A percentile compares a stretch with the other conserved stretches of the same genome.
These are phyloP conservation scores for Centella asiatica DNA, from an alignment of 129 eudicot genomes.

Conservation along the genomic window DNA sequence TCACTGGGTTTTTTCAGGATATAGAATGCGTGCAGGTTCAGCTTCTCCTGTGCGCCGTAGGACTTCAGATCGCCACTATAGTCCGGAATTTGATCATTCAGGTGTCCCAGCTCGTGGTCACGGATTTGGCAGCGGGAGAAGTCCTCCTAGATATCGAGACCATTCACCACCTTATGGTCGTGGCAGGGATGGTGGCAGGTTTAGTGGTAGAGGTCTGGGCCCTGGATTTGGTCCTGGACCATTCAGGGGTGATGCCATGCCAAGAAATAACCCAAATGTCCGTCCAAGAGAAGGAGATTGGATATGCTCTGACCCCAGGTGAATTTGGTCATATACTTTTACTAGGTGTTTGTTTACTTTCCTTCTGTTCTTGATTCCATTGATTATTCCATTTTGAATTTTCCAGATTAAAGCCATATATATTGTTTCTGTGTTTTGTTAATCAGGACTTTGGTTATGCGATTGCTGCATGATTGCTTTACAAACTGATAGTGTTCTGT, in stretches of 20 bases:
- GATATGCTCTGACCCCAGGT: conserved; percentile 87
- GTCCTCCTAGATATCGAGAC: conserved; percentile 60
- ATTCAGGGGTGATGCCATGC: conserved; percentile 40
- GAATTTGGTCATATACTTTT: conserved; percentile 17
- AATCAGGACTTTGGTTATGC: not conserved
- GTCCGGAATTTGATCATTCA: conserved; percentile 62
- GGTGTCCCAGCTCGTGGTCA: conserved; percentile 52
- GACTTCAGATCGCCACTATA: conserved; percentile 55
- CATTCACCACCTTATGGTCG: conserved; percentile 68
- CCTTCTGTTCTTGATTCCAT: not conserved
- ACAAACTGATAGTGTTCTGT: too few species aligned
- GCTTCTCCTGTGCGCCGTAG: conserved; percentile 79
- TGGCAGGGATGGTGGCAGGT: conserved; percentile 68
- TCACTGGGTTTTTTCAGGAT: conserved; percentile 77
- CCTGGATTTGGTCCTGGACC: conserved; percentile 48
- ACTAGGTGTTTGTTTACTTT: not conserved
- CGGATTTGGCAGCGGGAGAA: conserved; percentile 78
- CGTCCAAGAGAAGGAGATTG: conserved; percentile 98
- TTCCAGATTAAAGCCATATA: not conserved
- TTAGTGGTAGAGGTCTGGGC: conserved; percentile 52
- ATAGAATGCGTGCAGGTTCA: conserved; percentile 83
- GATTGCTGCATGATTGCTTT: too few species aligned
- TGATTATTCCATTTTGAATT: not conserved
- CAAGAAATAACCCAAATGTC: conserved; percentile 76
- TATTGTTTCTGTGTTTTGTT: not conserved